Conservation (phyloP, 1,284 basidiomycete species). For the Leccinum subfulvum region DNA sequence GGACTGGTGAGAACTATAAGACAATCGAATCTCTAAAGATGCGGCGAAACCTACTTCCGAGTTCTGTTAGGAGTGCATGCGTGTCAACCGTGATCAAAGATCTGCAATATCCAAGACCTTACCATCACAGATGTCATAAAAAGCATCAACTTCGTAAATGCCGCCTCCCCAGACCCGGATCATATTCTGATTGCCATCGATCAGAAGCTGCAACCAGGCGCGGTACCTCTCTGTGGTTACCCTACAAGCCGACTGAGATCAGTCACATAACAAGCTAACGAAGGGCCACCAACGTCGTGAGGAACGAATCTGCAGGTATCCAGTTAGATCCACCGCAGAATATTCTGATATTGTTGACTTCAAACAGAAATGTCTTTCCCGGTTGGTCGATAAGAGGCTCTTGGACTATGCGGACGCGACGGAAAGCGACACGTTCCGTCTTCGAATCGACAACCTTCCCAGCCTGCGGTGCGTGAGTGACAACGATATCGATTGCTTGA, state of each 20-base stretch:
- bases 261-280: conserved; percentile 1
- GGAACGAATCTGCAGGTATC: conserved; percentile 89
- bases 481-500: neutral
- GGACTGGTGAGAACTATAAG: conserved; percentile 44
- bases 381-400: conserved; percentile 70
- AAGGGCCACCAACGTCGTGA: conserved; percentile 62
- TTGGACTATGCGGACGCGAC: conserved; percentile 72
- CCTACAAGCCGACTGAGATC: conserved; percentile 28
- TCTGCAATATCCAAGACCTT: conserved; percentile 13
- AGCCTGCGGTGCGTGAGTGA: conserved; percentile 36
- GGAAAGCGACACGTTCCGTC: conserved; percentile 68
- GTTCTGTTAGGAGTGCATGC: conserved; percentile 41
- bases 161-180: conserved; percentile 84
- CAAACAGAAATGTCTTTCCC: conserved; percentile 83
- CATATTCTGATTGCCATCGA: conserved; percentile 85
- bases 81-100: conserved; percentile 4
- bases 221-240: conserved; percentile 61
- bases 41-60: conserved; percentile 56
- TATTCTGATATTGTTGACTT: conserved; percentile 83
- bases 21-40: neutral
- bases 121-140: conserved; percentile 83
- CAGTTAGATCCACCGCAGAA: conserved; percentile 92
- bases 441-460: conserved; percentile 50
- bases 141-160: conserved; percentile 71
- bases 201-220: conserved; percentile 69